Percentiles rank a stretch among this genome's conserved stretches.
Conservation (phyloP, 2,329 filamentous ascomycete species). For the Penicillium expansum region DNA sequence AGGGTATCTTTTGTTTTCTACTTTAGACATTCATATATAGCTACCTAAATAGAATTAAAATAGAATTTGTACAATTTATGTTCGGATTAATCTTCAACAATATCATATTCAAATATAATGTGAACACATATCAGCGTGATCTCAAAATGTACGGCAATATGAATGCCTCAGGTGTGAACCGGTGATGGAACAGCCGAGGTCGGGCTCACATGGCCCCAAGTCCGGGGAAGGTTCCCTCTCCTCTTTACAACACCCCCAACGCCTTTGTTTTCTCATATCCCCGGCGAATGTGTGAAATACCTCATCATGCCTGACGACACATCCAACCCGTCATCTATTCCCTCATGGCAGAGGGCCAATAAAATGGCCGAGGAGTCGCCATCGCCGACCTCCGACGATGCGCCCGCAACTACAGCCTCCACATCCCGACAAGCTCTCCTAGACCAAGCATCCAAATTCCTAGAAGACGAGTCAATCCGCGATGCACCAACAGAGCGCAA, state of each 20-base stretch:
- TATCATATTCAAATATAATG: not conserved
- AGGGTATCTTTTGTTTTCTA: not conserved
- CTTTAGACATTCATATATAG: not conserved
- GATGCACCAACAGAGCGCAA: conserved; percentile 70
- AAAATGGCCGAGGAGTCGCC: conserved; percentile 33
- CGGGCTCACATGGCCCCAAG: conserved; percentile 26
- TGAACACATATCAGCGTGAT: not conserved
- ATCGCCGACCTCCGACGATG: conserved; percentile 27
- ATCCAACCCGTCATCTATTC: conserved; percentile 37
- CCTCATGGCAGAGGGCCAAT: conserved; percentile 38
- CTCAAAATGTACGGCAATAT: not conserved
- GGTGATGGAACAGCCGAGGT: conserved; percentile 26
- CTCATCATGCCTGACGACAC: conserved; percentile 34
- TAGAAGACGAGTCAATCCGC: conserved; percentile 70
- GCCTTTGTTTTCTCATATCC: not conserved
- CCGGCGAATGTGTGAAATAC: not conserved
- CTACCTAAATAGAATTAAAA: not conserved
- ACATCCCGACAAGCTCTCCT: conserved; percentile 43
- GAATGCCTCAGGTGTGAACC: conserved; percentile 7
- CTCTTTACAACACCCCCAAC: not conserved
- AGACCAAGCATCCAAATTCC: conserved; percentile 71
- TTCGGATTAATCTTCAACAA: not conserved
- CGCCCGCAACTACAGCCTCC: conserved; percentile 15
- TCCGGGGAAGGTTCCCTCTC: conserved; percentile 22
- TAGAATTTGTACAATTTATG: not conserved